Conservation (phyloP, 1,284 basidiomycete genomes). For the Phellopilus nigrolimitatus region DNA sequence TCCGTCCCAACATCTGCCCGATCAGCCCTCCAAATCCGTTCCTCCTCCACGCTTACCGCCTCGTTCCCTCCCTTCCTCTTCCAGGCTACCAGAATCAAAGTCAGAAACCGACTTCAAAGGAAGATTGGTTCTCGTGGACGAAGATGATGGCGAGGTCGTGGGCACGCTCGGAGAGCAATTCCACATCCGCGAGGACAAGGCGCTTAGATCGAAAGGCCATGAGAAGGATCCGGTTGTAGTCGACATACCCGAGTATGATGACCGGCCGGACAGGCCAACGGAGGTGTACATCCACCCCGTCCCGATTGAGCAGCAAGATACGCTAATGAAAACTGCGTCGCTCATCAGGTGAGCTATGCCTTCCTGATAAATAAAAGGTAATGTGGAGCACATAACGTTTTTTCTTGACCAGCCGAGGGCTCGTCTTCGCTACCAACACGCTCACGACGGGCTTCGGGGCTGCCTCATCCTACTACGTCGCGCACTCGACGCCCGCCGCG, state of each 20-base stretch:
- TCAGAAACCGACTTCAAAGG: slow-evolving; percentile 52
- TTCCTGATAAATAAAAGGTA: background rate
- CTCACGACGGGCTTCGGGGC: slow-evolving; percentile 56
- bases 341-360: slow-evolving; percentile 53
- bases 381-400: background rate
- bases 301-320: slow-evolving; percentile 67
- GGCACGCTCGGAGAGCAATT: slow-evolving; percentile 64
- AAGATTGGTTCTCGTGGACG: slow-evolving; percentile 68
- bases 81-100: slow-evolving; percentile 10
- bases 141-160: slow-evolving; percentile 69
- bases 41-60: slow-evolving; percentile 27
- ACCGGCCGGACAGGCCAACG: slow-evolving; percentile 36
- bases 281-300: slow-evolving; percentile 55
- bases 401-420: slow-evolving; percentile 48
- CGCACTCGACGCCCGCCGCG: slow-evolving; percentile 46
- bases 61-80: slow-evolving; percentile 1
- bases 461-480: slow-evolving; percentile 62
- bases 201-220: slow-evolving; percentile 41
- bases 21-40: slow-evolving; percentile 23
- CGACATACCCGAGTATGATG: slow-evolving; percentile 51
- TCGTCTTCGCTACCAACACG: slow-evolving; percentile 62
- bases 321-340: slow-evolving; percentile 67
- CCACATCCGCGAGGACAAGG: slow-evolving; percentile 54
- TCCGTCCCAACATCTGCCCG: background rate
- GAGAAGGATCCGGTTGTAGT: slow-evolving; percentile 68